phyloP scores from a whole-genome alignment of 768 basidiomycete species.

The Serendipita indica region DNA sequence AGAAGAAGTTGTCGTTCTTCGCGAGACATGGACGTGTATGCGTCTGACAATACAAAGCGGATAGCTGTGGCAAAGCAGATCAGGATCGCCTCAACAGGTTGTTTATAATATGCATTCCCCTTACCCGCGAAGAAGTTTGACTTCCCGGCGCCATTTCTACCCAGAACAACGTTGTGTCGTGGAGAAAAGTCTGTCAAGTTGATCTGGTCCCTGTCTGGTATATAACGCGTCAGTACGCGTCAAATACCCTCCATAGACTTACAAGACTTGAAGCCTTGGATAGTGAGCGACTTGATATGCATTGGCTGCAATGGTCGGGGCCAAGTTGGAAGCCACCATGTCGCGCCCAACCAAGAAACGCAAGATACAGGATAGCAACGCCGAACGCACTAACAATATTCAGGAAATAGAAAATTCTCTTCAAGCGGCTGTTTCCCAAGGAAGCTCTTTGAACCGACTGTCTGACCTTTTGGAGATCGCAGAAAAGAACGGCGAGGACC shows the following conservation, averaged over 20 bases:
- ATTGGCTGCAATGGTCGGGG: constrained; percentile 11
- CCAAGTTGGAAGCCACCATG: not conserved
- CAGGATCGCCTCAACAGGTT: not conserved
- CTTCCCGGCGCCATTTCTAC: constrained; percentile 94
- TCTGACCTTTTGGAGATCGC: constrained; percentile 57
- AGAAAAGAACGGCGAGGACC: constrained; percentile 27
- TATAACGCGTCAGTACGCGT: constrained; percentile 12
- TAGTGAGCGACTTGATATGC: constrained; percentile 69
- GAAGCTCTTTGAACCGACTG: constrained; percentile 58
- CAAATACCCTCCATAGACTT: constrained; percentile 19
- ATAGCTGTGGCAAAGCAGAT: constrained; percentile 43
- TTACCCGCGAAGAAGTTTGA: constrained; percentile 94
- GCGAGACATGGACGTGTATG: constrained; percentile 86
- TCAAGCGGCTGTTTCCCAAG: constrained; percentile 34
- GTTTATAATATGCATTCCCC: constrained; percentile 17
- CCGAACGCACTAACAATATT: constrained; percentile 19
- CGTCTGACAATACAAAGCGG: constrained; percentile 93
- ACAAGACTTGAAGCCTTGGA: constrained; percentile 99
- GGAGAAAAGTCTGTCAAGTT: constrained; percentile 92
- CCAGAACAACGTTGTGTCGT: constrained; percentile 90
- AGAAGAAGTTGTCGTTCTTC: constrained; percentile 88
- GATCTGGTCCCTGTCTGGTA: constrained; percentile 67
- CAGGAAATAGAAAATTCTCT: constrained; percentile 42
- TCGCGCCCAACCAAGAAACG: not conserved
- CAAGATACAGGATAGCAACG: not conserved